These are phyloP conservation scores for Fraxinus baroniana DNA, from an alignment of 305 asterid species.

Conservation along the genomic window DNA sequence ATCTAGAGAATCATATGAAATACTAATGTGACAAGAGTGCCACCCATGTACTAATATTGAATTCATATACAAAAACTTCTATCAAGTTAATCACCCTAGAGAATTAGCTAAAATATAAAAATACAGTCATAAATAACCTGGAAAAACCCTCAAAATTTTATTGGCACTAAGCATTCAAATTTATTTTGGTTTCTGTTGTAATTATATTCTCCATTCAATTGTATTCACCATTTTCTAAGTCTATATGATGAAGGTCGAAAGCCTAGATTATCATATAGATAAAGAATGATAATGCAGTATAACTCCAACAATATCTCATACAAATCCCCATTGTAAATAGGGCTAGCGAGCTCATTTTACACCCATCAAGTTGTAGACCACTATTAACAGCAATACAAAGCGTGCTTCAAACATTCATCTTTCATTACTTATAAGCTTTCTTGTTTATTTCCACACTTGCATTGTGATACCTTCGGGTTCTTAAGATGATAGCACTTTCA, in stretches of 20 bases:
- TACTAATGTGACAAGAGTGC: background rate
- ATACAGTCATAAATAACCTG: background rate
- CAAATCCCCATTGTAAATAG: background rate
- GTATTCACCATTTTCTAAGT: background rate
- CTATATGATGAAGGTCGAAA: constrained; percentile 9
- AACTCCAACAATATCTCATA: constrained; percentile 2
- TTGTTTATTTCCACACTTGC: background rate
- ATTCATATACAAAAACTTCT: background rate
- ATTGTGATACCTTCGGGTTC: background rate
- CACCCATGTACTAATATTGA: background rate
- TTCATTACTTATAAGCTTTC: background rate
- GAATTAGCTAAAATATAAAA: background rate
- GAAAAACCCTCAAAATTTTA: background rate
- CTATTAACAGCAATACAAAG: background rate
- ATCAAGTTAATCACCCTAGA: background rate
- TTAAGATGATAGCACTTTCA: background rate
- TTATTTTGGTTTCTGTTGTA: background rate
- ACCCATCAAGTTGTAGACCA: background rate
- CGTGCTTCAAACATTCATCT: background rate
- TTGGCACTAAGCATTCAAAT: background rate
- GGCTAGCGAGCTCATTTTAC: background rate
- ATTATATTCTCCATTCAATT: background rate
- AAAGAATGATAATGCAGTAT: constrained; percentile 1
- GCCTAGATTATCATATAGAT: background rate
- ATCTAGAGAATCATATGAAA: constrained; percentile 10